Percentiles rank a stretch among this genome's conserved stretches.
phyloP scores from a whole-genome alignment of 1,284 basidiomycete genomes.

The Leucoagaricus sp. region DNA sequence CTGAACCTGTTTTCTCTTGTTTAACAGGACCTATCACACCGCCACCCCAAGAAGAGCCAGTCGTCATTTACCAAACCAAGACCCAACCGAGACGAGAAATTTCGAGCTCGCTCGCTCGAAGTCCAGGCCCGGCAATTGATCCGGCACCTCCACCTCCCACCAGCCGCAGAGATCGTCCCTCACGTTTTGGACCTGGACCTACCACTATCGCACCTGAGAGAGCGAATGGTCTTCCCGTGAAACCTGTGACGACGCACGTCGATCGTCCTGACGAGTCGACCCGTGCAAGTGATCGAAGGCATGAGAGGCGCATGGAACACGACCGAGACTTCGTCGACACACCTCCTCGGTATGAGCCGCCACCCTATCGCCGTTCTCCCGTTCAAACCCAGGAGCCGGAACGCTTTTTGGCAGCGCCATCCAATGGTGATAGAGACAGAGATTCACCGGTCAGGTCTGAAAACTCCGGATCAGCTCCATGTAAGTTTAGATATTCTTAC shows the following conservation, averaged over 20 bases:
- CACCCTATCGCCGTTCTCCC: not conserved
- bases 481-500: not conserved
- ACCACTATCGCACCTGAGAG: slow-evolving; percentile 3
- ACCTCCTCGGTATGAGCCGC: not conserved
- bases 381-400: not conserved
- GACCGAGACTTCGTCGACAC: not conserved
- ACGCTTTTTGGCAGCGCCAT: not conserved
- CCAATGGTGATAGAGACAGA: not conserved
- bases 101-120: slow-evolving; percentile 15
- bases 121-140: not conserved
- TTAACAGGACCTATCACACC: slow-evolving; percentile 10
- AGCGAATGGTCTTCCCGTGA: slow-evolving; percentile 13
- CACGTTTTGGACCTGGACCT: slow-evolving; percentile 30
- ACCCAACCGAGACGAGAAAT: not conserved
- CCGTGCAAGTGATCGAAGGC: not conserved
- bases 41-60: slow-evolving; percentile 1
- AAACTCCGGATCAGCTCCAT: not conserved
- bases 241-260: slow-evolving; percentile 1
- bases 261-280: slow-evolving; percentile 6
- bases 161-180: slow-evolving; percentile 26
- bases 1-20: slow-evolving; percentile 18
- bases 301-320: not conserved
- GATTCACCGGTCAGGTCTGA: not conserved
- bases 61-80: slow-evolving; percentile 1
- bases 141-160: slow-evolving; percentile 11